A percentile compares a stretch with the other conserved stretches of the same genome.
Conservation (phyloP, 352 stramenopile species). For the Aphanomyces invadans region DNA sequence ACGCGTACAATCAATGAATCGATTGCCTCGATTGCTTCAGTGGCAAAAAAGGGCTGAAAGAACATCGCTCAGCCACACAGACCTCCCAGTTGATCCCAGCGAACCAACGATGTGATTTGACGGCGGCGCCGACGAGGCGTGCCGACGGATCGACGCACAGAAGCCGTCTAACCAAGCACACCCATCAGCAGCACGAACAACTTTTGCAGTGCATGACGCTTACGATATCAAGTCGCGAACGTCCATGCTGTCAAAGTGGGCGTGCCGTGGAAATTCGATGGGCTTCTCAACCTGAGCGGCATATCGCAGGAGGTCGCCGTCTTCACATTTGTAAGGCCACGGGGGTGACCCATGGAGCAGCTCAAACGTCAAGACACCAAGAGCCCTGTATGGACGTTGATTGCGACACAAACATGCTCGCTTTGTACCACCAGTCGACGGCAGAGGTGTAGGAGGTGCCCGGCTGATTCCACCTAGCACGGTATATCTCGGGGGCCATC, state of each 20-base stretch:
- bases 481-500: constrained; percentile 63
- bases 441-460: constrained; percentile 25
- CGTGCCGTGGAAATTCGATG: background rate
- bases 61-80: background rate
- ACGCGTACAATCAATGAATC: background rate
- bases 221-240: constrained; percentile 36
- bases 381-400: constrained; percentile 32
- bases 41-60: too few species aligned
- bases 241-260: constrained; percentile 7
- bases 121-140: constrained; percentile 36
- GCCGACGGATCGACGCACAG: constrained; percentile 34
- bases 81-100: constrained; percentile 42
- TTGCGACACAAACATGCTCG: background rate
- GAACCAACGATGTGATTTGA: constrained; percentile 64
- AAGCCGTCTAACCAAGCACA: constrained; percentile 30
- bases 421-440: constrained; percentile 64
- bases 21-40: too few species aligned
- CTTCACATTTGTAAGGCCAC: constrained; percentile 56
- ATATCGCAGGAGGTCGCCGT: background rate
- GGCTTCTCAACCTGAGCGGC: background rate
- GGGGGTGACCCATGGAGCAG: constrained; percentile 54
- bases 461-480: constrained; percentile 21
- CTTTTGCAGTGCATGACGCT: too few species aligned
- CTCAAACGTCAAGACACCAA: constrained; percentile 69
- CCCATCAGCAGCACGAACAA: constrained; percentile 16